Evolutionary conservation across 2,329 filamentous ascomycete genomes (phyloP).

Genomic region (Bipolaris cookei): DNA sequence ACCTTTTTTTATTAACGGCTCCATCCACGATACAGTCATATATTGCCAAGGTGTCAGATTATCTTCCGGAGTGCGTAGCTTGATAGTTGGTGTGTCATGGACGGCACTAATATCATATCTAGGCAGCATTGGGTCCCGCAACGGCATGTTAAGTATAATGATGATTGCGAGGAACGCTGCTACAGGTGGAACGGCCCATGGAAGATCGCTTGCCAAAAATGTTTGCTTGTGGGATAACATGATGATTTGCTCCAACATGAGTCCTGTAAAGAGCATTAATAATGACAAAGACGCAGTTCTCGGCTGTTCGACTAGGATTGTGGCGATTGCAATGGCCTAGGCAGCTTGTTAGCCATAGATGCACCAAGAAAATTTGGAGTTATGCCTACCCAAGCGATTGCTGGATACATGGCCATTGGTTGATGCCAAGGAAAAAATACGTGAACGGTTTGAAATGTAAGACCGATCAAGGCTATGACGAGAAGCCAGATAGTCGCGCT

Average conservation of each 20-base stretch:
- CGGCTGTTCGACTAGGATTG: constrained; percentile 51
- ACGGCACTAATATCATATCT: constrained; percentile 65
- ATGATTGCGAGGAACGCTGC: constrained; percentile 57
- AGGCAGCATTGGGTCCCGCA: constrained; percentile 65
- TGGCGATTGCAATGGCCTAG: constrained; percentile 45
- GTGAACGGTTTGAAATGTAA: constrained; percentile 35
- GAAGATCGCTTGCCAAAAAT: constrained; percentile 43
- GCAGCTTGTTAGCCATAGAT: constrained; percentile 20
- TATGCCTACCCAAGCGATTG: constrained; percentile 44
- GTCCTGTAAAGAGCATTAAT: constrained; percentile 44
- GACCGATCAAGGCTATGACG: constrained; percentile 32
- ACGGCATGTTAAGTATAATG: constrained; percentile 70
- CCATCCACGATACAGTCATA: constrained; percentile 84
- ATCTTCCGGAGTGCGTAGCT: constrained; percentile 79
- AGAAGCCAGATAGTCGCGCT: constrained; percentile 36
- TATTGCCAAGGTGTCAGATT: constrained; percentile 81
- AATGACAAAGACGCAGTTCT: constrained; percentile 51
- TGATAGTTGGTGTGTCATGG: constrained; percentile 61
- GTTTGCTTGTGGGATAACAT: constrained; percentile 33
- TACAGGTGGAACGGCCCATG: constrained; percentile 44
- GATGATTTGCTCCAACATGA: constrained; percentile 47
- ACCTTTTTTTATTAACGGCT: constrained; percentile 71
- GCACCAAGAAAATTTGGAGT: background rate
- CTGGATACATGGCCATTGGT: constrained; percentile 32
- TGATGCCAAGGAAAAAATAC: constrained; percentile 30